Conservation (phyloP, 2,329 filamentous ascomycete species). For the Colletotrichum lindemuthianum region DNA sequence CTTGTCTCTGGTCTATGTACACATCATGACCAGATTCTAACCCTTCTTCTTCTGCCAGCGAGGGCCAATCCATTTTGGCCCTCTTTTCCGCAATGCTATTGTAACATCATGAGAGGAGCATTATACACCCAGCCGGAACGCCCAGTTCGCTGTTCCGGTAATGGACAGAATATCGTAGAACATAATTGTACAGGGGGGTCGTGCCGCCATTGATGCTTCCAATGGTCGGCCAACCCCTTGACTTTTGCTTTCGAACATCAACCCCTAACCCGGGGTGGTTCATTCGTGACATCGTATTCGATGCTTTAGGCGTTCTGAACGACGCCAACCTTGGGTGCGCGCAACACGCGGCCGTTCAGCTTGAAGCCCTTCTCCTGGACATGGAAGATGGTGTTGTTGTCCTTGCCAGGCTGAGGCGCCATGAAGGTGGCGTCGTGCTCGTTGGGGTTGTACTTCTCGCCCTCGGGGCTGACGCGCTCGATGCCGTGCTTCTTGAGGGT, state of each 20-base stretch:
- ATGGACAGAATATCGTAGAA: constrained; percentile 33
- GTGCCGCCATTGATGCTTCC: constrained; percentile 13
- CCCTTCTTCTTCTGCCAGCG: constrained; percentile 30
- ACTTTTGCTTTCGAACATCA: not conserved
- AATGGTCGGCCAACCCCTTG: constrained; percentile 13
- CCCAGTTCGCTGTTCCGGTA: constrained; percentile 36
- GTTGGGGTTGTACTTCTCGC: constrained; percentile 95
- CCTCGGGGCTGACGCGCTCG: constrained; percentile 84
- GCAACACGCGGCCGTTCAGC: constrained; percentile 88
- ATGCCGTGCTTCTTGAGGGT: constrained; percentile 95
- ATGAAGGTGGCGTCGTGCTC: constrained; percentile 97
- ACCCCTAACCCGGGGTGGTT: constrained; percentile 3
- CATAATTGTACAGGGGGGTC: constrained; percentile 47
- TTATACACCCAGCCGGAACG: constrained; percentile 50
- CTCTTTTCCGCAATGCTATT: constrained; percentile 32
- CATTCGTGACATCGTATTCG: not conserved
- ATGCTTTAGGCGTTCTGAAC: constrained; percentile 77
- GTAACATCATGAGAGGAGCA: constrained; percentile 57
- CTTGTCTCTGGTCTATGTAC: constrained; percentile 27
- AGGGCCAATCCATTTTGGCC: constrained; percentile 28
- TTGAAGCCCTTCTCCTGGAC: constrained; percentile 96
- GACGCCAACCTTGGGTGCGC: constrained; percentile 95
- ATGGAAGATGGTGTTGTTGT: constrained; percentile 89
- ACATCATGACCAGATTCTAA: constrained; percentile 29
- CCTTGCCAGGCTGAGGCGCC: constrained; percentile 86